A percentile compares a stretch with the other conserved stretches of the same genome.
These are phyloP conservation scores for Ascoidea rubescens DNA, from an alignment of 805 yeast genomes.

Conservation along the genomic window DNA sequence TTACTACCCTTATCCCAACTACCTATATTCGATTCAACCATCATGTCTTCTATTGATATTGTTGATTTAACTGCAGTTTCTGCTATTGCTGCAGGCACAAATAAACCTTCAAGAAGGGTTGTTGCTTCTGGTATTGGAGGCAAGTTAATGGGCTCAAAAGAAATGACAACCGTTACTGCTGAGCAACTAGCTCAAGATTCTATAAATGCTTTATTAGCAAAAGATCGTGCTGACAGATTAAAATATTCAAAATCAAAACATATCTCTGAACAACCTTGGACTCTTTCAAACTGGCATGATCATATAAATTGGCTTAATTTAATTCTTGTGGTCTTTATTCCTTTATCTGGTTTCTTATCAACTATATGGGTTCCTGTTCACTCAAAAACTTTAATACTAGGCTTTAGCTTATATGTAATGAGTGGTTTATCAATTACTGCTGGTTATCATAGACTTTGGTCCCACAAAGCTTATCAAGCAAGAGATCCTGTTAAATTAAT, in stretches of 20 bases:
- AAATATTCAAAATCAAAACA: constrained; percentile 30
- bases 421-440: constrained; percentile 68
- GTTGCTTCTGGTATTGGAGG: constrained; percentile 74
- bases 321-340: constrained; percentile 47
- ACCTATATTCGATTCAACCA: not conserved
- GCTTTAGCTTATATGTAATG: constrained; percentile 38
- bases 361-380: constrained; percentile 23
- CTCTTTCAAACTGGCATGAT: constrained; percentile 52
- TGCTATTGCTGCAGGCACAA: constrained; percentile 71
- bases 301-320: constrained; percentile 73
- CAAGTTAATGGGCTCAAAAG: constrained; percentile 67
- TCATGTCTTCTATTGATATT: constrained; percentile 14
- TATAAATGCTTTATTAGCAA: constrained; percentile 29
- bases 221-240: constrained; percentile 26
- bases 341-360: constrained; percentile 34
- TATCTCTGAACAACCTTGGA: constrained; percentile 73
- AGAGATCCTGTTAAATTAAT: constrained; percentile 27
- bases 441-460: constrained; percentile 70
- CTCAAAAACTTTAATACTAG: constrained; percentile 36
- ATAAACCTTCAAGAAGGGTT: constrained; percentile 53
- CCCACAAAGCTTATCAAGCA: constrained; percentile 47
- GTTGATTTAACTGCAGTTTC: constrained; percentile 60
- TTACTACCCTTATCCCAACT: not conserved
- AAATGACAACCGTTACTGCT: constrained; percentile 53
- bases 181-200: constrained; percentile 43